These are phyloP conservation scores for Fusarium longipes DNA, from an alignment of 2,329 filamentous ascomycete species.

Conservation along the genomic window DNA sequence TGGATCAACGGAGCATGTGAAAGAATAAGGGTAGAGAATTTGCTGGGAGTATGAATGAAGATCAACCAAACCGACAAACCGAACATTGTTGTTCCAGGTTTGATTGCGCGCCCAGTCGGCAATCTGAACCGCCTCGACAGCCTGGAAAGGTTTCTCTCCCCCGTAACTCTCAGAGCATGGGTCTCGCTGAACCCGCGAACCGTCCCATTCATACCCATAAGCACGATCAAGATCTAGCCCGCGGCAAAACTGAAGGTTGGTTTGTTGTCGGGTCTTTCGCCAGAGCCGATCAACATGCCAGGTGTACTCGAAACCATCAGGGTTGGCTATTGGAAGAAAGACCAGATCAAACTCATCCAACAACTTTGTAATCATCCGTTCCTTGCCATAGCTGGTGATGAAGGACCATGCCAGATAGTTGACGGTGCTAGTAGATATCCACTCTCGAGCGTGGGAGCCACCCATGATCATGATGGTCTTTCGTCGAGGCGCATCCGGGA, in stretches of 20 bases:
- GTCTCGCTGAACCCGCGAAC: constrained; percentile 71
- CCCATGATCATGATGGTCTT: constrained; percentile 86
- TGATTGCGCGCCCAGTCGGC: constrained; percentile 87
- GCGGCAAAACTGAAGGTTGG: constrained; percentile 82
- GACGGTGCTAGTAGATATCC: constrained; percentile 93
- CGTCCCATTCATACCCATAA: constrained; percentile 88
- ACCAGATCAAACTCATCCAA: constrained; percentile 88
- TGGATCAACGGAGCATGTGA: constrained; percentile 80
- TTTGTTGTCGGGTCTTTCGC: constrained; percentile 93
- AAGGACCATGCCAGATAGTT: constrained; percentile 91
- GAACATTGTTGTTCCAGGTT: constrained; percentile 76
- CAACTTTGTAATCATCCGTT: constrained; percentile 76
- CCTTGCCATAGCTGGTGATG: constrained; percentile 83
- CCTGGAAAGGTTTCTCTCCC: constrained; percentile 85
- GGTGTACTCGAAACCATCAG: constrained; percentile 93
- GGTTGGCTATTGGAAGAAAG: constrained; percentile 89
- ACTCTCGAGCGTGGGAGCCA: constrained; percentile 93
- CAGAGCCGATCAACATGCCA: constrained; percentile 93
- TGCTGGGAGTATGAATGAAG: constrained; percentile 96
- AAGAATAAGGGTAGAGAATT: constrained; percentile 91
- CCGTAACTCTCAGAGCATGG: constrained; percentile 93
- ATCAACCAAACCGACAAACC: constrained; percentile 88
- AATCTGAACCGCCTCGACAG: constrained; percentile 78
- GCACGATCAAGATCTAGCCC: constrained; percentile 91
- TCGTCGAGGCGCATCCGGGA: constrained; percentile 61